These are phyloP conservation scores for Populus pruinosa DNA, from an alignment of 345 rosid genomes.

Conservation along the genomic window DNA sequence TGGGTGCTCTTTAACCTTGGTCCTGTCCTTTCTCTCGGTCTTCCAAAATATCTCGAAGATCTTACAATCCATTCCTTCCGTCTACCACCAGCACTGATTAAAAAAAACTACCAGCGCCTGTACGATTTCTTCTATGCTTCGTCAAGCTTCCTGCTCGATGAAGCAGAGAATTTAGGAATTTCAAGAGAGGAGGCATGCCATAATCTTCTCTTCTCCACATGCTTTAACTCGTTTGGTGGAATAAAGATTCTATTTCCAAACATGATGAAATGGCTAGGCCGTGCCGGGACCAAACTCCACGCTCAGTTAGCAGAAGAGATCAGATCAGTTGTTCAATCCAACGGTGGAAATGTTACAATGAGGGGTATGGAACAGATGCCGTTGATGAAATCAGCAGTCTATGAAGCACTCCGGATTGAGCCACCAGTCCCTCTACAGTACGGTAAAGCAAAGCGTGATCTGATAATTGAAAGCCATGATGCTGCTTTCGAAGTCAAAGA, in stretches of 20 bases:
- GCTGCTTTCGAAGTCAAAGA: conserved; percentile 63
- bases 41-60: conserved; percentile 56
- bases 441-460: conserved; percentile 64
- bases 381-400: conserved; percentile 71
- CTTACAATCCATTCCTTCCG: conserved; percentile 49
- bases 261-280: conserved; percentile 65
- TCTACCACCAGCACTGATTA: conserved; percentile 57
- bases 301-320: conserved; percentile 64
- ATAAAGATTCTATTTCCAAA: conserved; percentile 63
- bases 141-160: conserved; percentile 53
- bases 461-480: conserved; percentile 76
- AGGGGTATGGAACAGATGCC: conserved; percentile 71
- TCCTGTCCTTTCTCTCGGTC: conserved; percentile 54
- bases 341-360: conserved; percentile 72
- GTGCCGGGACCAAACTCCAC: conserved; percentile 62
- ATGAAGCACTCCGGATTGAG: conserved; percentile 75
- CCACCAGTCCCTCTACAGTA: conserved; percentile 80
- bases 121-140: conserved; percentile 65
- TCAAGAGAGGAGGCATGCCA: conserved; percentile 82
- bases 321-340: conserved; percentile 53
- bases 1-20: conserved; percentile 72
- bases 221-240: conserved; percentile 90
- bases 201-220: conserved; percentile 73
- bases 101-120: conserved; percentile 65
- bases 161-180: conserved; percentile 64